phyloP scores from a whole-genome alignment of 495 filamentous ascomycete genomes.

The Talaromyces proteolyticus region DNA sequence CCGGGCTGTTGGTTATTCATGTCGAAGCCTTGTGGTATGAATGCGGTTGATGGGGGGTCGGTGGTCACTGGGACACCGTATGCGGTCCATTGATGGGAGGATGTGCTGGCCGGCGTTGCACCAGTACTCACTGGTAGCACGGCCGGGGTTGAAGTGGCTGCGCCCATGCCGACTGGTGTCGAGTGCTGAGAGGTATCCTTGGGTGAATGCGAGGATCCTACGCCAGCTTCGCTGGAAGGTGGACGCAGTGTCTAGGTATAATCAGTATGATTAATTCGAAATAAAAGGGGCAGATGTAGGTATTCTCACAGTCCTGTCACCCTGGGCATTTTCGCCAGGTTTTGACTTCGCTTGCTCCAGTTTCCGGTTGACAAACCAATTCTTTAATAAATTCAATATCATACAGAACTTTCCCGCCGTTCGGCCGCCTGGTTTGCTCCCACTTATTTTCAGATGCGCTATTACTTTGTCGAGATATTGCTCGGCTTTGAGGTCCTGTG shows the following conservation, averaged over 20 bases:
- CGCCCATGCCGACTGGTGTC: neutral
- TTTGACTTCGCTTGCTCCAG: conserved; percentile 13
- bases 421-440: conserved; percentile 57
- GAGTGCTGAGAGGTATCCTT: conserved; percentile 5
- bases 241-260: neutral
- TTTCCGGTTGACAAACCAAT: conserved; percentile 57
- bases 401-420: conserved; percentile 72
- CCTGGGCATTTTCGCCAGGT: conserved; percentile 7
- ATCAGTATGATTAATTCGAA: neutral
- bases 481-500: conserved; percentile 68
- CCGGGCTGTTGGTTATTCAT: conserved; percentile 5
- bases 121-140: neutral
- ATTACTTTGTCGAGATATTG: conserved; percentile 65
- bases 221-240: conserved; percentile 1
- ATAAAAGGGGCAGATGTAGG: conserved; percentile 1
- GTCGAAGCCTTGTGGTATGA: neutral
- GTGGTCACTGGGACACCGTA: conserved; percentile 9
- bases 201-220: conserved; percentile 2
- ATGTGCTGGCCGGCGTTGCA: conserved; percentile 4
- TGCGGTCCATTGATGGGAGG: conserved; percentile 12
- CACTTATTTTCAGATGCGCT: conserved; percentile 57
- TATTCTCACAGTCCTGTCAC: conserved; percentile 3
- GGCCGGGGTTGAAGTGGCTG: neutral
- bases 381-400: conserved; percentile 66
- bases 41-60: neutral